Evolutionary conservation across 2,329 filamentous ascomycete genomes (phyloP).

Genomic region (Colletotrichum sojae): DNA sequence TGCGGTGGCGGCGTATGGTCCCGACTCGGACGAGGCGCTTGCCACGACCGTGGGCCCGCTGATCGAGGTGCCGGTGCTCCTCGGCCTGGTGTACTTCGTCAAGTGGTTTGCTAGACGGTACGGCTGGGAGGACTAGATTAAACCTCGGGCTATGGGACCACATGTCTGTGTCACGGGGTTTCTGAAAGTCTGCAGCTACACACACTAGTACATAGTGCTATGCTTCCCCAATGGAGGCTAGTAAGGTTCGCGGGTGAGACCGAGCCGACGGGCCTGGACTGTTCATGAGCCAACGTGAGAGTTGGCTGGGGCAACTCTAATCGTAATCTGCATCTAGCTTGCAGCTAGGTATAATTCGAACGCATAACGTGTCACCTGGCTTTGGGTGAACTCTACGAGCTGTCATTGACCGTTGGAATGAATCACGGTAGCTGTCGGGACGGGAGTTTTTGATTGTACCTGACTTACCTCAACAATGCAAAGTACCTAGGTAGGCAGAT

Average conservation of each 20-base stretch:
- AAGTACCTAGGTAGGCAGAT: too few species aligned
- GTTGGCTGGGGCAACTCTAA: conserved; percentile 9
- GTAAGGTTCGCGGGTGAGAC: conserved; percentile 21
- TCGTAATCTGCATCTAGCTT: neutral
- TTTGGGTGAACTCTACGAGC: neutral
- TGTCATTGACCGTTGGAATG: neutral
- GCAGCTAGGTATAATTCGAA: neutral
- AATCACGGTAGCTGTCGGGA: neutral
- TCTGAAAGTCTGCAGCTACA: conserved; percentile 1
- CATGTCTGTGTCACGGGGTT: conserved; percentile 27
- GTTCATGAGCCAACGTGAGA: neutral
- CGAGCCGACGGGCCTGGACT: conserved; percentile 1
- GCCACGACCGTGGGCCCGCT: conserved; percentile 88
- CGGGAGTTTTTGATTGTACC: too few species aligned
- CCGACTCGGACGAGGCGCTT: conserved; percentile 83
- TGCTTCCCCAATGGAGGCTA: conserved; percentile 1
- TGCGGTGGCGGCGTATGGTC: conserved; percentile 84
- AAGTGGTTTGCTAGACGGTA: conserved; percentile 70
- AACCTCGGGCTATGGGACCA: conserved; percentile 7
- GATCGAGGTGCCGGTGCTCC: conserved; percentile 87
- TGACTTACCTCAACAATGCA: too few species aligned
- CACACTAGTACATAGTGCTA: too few species aligned
- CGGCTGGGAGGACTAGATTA: conserved; percentile 63
- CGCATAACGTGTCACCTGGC: conserved; percentile 1
- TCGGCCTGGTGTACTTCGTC: conserved; percentile 83